Conservation (phyloP, 148 eudicot genomes). For the Rhododendron mucronatum region DNA sequence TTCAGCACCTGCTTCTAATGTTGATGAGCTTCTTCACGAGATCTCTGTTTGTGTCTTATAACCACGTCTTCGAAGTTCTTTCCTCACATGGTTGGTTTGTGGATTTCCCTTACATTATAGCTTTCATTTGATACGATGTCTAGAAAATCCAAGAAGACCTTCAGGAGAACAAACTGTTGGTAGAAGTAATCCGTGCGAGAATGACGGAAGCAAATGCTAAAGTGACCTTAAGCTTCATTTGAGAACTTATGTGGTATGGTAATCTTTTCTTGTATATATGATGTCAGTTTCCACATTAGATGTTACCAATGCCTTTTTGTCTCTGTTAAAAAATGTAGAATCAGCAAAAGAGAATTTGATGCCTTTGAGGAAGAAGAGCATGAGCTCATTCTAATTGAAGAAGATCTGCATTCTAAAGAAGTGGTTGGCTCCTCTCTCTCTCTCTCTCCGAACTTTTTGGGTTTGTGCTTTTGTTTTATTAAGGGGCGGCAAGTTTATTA, state of each 20-base stretch:
- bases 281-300: not conserved
- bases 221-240: slow-evolving; percentile 48
- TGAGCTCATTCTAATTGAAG: slow-evolving; percentile 46
- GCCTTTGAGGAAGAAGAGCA: slow-evolving; percentile 56
- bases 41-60: slow-evolving; percentile 46
- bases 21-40: slow-evolving; percentile 72
- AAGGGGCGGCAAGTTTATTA: slow-evolving; percentile 1
- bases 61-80: not conserved
- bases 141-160: slow-evolving; percentile 52
- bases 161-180: slow-evolving; percentile 43
- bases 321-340: slow-evolving; percentile 35
- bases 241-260: slow-evolving; percentile 63
- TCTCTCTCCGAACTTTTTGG: not conserved
- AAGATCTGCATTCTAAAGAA: not conserved
- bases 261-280: not conserved
- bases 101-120: not conserved
- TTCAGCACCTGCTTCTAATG: slow-evolving; percentile 42
- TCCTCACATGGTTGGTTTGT: not conserved
- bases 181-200: slow-evolving; percentile 35
- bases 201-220: slow-evolving; percentile 45
- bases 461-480: not conserved
- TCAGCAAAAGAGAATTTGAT: slow-evolving; percentile 62
- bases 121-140: slow-evolving; percentile 13
- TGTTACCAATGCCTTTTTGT: slow-evolving; percentile 5
- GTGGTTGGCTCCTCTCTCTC: not conserved